Conservation (phyloP, 352 stramenopile genomes). For the Phytophthora melonis region DNA sequence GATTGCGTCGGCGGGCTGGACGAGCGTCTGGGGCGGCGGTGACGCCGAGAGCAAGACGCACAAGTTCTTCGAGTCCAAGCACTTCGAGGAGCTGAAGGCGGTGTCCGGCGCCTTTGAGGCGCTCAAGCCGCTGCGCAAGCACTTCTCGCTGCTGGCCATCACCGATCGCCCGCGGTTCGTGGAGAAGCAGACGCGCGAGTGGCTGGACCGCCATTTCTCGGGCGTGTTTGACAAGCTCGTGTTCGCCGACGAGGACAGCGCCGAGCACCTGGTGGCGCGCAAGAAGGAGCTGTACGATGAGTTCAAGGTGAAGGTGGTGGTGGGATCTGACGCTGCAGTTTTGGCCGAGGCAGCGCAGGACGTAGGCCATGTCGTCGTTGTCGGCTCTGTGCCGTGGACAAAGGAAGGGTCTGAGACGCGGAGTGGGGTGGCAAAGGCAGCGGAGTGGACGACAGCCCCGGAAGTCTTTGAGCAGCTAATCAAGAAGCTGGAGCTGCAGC, state of each 20-base stretch:
- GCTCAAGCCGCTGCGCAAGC: conserved; percentile 69
- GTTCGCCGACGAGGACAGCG: conserved; percentile 62
- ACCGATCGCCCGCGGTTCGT: conserved; percentile 64
- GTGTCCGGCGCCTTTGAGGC: conserved; percentile 40
- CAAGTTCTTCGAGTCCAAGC: conserved; percentile 63
- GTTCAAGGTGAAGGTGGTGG: conserved; percentile 68
- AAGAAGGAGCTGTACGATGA: conserved; percentile 75
- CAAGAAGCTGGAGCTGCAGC: conserved; percentile 55
- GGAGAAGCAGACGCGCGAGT: conserved; percentile 79
- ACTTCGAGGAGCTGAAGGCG: conserved; percentile 53
- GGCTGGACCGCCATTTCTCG: conserved; percentile 68
- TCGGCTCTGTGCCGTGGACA: conserved; percentile 69
- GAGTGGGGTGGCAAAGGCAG: conserved; percentile 26
- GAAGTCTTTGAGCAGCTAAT: conserved; percentile 52
- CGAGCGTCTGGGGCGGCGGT: conserved; percentile 42
- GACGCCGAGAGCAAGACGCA: conserved; percentile 36
- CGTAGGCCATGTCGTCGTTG: conserved; percentile 46
- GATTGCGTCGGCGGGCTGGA: conserved; percentile 38
- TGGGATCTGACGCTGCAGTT: conserved; percentile 49
- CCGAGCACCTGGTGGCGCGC: conserved; percentile 47
- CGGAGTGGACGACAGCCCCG: conserved; percentile 49
- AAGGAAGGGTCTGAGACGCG: conserved; percentile 8
- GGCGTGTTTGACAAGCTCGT: conserved; percentile 82
- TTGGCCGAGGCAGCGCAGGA: conserved; percentile 39
- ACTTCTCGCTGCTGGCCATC: conserved; percentile 70